Evolutionary conservation across 306 rosid genomes (phyloP).

Genomic region (Vicia sativa): DNA sequence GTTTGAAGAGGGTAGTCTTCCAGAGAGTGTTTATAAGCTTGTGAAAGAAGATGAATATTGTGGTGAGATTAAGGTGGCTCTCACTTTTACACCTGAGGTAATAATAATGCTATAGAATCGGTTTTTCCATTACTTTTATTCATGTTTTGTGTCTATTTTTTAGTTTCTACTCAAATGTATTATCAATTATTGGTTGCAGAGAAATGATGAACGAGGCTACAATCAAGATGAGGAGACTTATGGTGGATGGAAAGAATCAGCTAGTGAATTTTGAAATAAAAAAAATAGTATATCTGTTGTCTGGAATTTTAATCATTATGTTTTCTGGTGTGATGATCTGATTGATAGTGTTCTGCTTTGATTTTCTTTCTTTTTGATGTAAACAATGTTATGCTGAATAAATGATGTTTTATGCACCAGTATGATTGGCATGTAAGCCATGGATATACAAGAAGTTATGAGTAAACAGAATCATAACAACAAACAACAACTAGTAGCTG

Average conservation of each 20-base stretch:
- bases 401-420: not conserved
- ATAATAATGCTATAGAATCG: constrained; percentile 18
- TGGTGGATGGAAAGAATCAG: constrained; percentile 47
- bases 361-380: not conserved
- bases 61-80: constrained; percentile 55
- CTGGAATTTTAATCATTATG: constrained; percentile 23
- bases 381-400: constrained; percentile 6
- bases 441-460: not conserved
- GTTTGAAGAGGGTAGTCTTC: constrained; percentile 43
- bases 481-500: not conserved
- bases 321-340: constrained; percentile 37
- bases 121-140: constrained; percentile 1
- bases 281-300: not conserved
- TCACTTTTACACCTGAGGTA: constrained; percentile 52
- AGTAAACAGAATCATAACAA: not conserved
- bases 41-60: constrained; percentile 49
- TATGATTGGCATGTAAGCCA: too few relatives aligned
- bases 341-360: constrained; percentile 19
- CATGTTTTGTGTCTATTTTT: constrained; percentile 18
- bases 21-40: constrained; percentile 42
- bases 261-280: constrained; percentile 9
- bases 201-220: constrained; percentile 4
- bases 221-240: constrained; percentile 5
- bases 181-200: constrained; percentile 37
- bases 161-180: not conserved